Evolutionary conservation across 345 rosid species (phyloP), one percentile per base, ranked within the genome.

Genomic region (Clausena lansium): DNA sequence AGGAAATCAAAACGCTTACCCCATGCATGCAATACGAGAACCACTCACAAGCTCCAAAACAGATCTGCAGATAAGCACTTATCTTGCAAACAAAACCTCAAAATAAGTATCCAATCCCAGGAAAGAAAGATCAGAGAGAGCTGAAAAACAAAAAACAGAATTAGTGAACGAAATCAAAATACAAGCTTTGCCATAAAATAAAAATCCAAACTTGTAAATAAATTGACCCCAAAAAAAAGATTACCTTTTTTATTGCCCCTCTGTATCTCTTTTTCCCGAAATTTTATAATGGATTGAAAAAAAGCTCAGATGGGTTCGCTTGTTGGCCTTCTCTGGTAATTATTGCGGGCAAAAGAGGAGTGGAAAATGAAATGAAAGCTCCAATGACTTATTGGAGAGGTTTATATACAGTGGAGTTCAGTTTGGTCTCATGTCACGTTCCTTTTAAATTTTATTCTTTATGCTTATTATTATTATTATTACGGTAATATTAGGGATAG

Each of bases 11-110:
- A 84, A 72, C 8, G 71, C 88, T 79, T 84, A 92, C 97, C 97
- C 97, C 97, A 92, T 92, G 84, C 92, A 87, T 81, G 83, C 85
- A 86, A 81, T 65, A 55, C 35, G 63, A 33, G 67, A 57, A 74
- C 9, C 73, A 78, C 83, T 70, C 77, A 75, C 38, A 73, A 79
- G 83, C 76, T 33, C 30, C 72, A 74, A 60, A 67, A 74, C 45
- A 81, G 92, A 90, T 89, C 94, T 81, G 76, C 76, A 52, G 77
- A 68, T 33, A 27, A 30, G 20, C 19, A 35, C 6, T 41, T 67
- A 57, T 14, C 28, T 20, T 27, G 73, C 45, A 75, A 76, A 33
- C 63, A 58, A 70, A 65, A 52, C 38, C 58, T 25, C 15, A 66
- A 45, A 41, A 55, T 17, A 19, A 57, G 54, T 69, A 80, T 59